Base-by-base conservation (phyloP, 495 filamentous ascomycete genomes). In the Xylaria castorea region DNA sequence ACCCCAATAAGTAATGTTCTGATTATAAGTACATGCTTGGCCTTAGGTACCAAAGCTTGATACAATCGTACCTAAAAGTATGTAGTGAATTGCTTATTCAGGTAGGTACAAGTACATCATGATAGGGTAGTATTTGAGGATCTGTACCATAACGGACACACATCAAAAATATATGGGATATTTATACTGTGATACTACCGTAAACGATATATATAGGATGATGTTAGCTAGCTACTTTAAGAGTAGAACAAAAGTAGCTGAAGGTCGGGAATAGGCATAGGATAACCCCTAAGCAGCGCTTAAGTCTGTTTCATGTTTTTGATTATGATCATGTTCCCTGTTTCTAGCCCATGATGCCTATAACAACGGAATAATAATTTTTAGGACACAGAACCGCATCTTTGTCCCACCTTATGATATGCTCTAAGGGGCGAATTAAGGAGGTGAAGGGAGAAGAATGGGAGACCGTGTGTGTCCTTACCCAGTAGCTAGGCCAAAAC, bases 401-500 rank as follows among this genome's bases (percentile, higher is more conserved):
- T 30, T 16, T 64, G 61, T 64, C 5, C 20, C 38, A 64, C 61
- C 36, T 64, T 44, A 22, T 34, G 36, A 42, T 30, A 3, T 30
- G 9, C 61, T 64, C 22, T 20, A 27, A 44, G 61, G 6, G 38
- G 38, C 18, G 12, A 25, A 20, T 27, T 25, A 25, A 42, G 22
- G 38, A 64, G n/a, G 61, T 18, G 22, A 64, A 44, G 61, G 61
- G 36, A 64, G 61, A 64, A 30, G 18, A 44, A 1, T 36, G 38
- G 38, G 36, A 64, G 11, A 34, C 5, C 7, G 38, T 38, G 0
- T 22, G 58, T 22, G 58, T 61, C 38, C 58, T 1, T 61, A n/a
- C 34, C 18, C 18, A 30, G 27, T 32, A 18, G 12, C 27, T 18
- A 32, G 18, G 25, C 53, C 5, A 57, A 3, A 4, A 30, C 18